Evolutionary conservation across 106 monocot genomes (phyloP).

Genomic region (Allium sativum): DNA sequence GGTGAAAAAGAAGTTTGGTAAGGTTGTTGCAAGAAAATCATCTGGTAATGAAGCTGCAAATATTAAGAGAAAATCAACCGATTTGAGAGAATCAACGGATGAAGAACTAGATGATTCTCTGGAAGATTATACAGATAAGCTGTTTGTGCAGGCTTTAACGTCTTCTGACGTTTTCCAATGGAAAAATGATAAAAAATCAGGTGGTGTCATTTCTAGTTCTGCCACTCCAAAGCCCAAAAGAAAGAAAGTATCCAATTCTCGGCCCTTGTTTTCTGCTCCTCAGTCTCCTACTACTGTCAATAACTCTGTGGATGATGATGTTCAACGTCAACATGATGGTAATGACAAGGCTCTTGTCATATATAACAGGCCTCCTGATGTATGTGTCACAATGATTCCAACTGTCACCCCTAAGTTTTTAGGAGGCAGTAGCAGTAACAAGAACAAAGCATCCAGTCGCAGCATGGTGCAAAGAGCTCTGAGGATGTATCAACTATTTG

Average conservation of each 20-base stretch:
- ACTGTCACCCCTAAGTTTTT: slow-evolving; percentile 13
- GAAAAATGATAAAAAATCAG: slow-evolving; percentile 20
- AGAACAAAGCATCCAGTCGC: slow-evolving; percentile 22
- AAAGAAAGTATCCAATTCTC: slow-evolving; percentile 16
- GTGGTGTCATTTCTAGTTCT: slow-evolving; percentile 7
- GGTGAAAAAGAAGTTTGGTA: not conserved
- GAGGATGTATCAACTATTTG: slow-evolving; percentile 49
- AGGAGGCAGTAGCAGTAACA: not conserved
- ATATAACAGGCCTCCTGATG: slow-evolving; percentile 6
- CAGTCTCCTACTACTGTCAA: slow-evolving; percentile 1
- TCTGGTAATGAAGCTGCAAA: not conserved
- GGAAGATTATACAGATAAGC: slow-evolving; percentile 12
- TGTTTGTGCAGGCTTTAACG: slow-evolving; percentile 52
- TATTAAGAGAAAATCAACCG: slow-evolving; percentile 1
- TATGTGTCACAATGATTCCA: slow-evolving; percentile 43
- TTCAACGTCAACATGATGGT: slow-evolving; percentile 6
- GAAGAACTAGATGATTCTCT: slow-evolving; percentile 10
- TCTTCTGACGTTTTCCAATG: slow-evolving; percentile 43
- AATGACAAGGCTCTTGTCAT: slow-evolving; percentile 17
- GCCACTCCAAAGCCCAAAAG: slow-evolving; percentile 13
- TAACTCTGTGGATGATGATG: slow-evolving; percentile 17
- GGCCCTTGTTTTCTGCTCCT: slow-evolving; percentile 5
- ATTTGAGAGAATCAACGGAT: too few relatives aligned
- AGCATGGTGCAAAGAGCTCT: slow-evolving; percentile 53
- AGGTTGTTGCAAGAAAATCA: not conserved